phyloP scores from a whole-genome alignment of 2,329 filamentous ascomycete genomes.

The Zasmidium cellare region DNA sequence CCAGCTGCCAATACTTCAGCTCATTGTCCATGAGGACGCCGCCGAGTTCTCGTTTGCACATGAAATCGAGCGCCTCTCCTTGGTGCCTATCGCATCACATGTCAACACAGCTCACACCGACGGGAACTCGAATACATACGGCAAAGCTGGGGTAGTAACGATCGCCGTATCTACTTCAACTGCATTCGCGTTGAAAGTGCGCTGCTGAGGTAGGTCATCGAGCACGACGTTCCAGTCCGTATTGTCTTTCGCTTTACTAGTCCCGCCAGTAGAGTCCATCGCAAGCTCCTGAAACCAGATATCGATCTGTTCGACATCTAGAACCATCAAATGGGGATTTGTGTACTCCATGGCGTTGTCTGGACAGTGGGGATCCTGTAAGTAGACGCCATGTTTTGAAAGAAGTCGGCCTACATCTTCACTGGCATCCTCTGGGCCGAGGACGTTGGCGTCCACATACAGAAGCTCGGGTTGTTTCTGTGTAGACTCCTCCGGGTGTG shows the following conservation, averaged over 20 bases:
- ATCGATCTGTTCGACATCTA: background rate
- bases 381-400: conserved; percentile 1
- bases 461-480: background rate
- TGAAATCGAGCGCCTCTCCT: background rate
- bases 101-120: background rate
- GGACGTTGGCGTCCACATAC: background rate
- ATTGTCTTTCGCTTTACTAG: background rate
- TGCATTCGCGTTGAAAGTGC: background rate
- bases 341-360: background rate
- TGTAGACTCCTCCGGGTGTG: background rate
- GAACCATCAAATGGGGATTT: conserved; percentile 1
- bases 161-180: background rate
- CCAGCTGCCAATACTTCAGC: background rate
- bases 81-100: background rate
- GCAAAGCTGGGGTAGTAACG: background rate
- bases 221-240: conserved; percentile 4
- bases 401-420: background rate
- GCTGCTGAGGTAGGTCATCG: conserved; percentile 1
- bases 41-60: background rate
- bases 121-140: background rate
- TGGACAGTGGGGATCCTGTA: conserved; percentile 1
- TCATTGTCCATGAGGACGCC: background rate
- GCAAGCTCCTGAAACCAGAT: background rate
- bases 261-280: background rate
- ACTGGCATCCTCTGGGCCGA: background rate